Evolutionary conservation across 352 stramenopile genomes (phyloP).

Genomic region (Globisporangium orthogonon): DNA sequence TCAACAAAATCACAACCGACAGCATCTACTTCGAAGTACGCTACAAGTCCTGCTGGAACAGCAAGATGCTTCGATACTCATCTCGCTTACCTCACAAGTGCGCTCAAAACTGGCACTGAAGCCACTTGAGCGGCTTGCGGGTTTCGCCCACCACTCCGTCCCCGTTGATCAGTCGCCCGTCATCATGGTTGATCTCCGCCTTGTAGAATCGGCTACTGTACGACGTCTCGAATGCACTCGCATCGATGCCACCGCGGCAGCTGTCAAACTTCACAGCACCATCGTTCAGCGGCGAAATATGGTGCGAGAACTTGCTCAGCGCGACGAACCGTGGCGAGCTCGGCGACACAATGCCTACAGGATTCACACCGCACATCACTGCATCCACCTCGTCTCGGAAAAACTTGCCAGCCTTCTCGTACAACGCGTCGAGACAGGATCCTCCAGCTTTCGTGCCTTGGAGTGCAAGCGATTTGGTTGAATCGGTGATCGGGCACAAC

Average conservation of each 20-base stretch:
- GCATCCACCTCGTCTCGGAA: slow-evolving; percentile 6
- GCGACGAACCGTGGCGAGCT: slow-evolving; percentile 14
- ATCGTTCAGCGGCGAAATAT: slow-evolving; percentile 22
- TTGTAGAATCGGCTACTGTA: slow-evolving; percentile 21
- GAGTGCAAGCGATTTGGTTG: slow-evolving; percentile 2
- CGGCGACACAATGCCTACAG: slow-evolving; percentile 14
- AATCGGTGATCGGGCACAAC: slow-evolving; percentile 7
- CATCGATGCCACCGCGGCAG: slow-evolving; percentile 13
- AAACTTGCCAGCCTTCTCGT: slow-evolving; percentile 1
- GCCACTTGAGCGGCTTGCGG: slow-evolving; percentile 38
- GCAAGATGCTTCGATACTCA: no score
- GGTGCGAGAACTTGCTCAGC: slow-evolving; percentile 15
- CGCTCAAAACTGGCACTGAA: slow-evolving; percentile 32
- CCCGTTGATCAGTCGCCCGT: slow-evolving; percentile 20
- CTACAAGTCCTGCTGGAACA: no score
- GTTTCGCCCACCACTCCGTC: slow-evolving; percentile 30
- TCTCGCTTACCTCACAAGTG: no score
- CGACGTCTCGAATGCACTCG: slow-evolving; percentile 11
- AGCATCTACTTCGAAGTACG: no score
- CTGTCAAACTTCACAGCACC: slow-evolving; percentile 25
- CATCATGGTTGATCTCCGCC: slow-evolving; percentile 31
- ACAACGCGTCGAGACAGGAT: slow-evolving; percentile 9
- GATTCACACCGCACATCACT: slow-evolving; percentile 24
- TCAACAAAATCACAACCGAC: no score
- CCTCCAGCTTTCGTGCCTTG: background rate